Evolutionary conservation across 1,284 basidiomycete genomes (phyloP).

Genomic region (Hypsizygus ulmarius): DNA sequence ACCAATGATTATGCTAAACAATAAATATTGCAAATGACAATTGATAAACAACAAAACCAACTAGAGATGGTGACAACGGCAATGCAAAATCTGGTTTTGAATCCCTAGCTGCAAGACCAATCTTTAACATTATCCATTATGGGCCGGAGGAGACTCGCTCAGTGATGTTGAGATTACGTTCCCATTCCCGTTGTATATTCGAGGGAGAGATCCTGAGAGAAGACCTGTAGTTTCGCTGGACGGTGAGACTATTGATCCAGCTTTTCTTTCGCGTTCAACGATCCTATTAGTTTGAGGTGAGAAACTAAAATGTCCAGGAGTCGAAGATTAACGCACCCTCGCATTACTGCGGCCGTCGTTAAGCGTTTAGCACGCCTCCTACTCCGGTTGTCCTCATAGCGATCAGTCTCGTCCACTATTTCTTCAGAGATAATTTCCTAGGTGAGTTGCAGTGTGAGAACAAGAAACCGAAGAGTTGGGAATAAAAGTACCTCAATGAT

Average conservation of each 20-base stretch:
- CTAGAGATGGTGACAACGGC: too few species aligned
- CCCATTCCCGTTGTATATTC: neutral
- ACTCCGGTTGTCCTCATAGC: conserved; percentile 81
- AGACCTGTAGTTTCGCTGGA: conserved; percentile 3
- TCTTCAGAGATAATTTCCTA: conserved; percentile 87
- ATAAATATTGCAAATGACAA: too few species aligned
- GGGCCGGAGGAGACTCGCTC: conserved; percentile 4
- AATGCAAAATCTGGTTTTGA: too few species aligned
- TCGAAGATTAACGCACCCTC: conserved; percentile 47
- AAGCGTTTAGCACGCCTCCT: conserved; percentile 70
- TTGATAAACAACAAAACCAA: too few species aligned
- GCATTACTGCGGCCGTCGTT: conserved; percentile 78
- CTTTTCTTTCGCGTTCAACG: conserved; percentile 19
- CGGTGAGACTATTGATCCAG: conserved; percentile 7
- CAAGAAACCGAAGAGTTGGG: neutral
- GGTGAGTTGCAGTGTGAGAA: neutral
- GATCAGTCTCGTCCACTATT: conserved; percentile 89
- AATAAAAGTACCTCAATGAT: conserved; percentile 56
- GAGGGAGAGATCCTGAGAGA: neutral
- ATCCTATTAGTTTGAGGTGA: conserved; percentile 14
- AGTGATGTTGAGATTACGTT: neutral
- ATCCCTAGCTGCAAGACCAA: too few species aligned
- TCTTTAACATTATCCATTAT: neutral
- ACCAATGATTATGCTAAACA: too few species aligned
- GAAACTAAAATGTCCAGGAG: neutral